Evolutionary conservation across 345 rosid species (phyloP), one percentile per base, ranked within the genome.

Genomic region (Diplotaxis tenuifolia): DNA sequence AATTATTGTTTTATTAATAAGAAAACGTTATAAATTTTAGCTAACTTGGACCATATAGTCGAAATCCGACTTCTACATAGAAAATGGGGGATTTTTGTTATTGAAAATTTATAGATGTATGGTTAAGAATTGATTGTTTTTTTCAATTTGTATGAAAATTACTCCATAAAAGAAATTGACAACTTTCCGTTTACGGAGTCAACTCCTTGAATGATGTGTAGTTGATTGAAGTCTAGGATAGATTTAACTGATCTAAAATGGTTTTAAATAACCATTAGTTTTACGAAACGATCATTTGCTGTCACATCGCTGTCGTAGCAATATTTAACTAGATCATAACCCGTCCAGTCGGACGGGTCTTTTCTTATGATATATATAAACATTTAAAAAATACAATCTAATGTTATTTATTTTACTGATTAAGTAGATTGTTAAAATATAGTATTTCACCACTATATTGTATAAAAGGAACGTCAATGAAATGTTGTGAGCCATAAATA

Each of bases 251-350:
- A 15, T 27, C 31, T 28, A 31, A n/a, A n/a, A 4, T 36, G 32
- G 32, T 23, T 49, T 5, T 61, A 20, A 12, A 12, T 42, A 14
- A 38, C 14, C 28, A 18, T 7, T 7, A 32, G 21, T 18, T 32
- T 70, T 5, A 69, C 12, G 20, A 28, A 19, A 68, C 9, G 12
- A 60, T 15, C 47, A 12, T 38, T 22, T 69, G 56, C 40, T 68
- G 63, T 68, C 62, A 56, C 31, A 50, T 72, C 19, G 20, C 52
- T 62, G 62, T 53, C 69, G 52, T 15, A 27, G 7, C 29, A 54
- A 16, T 72, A 53, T 62, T 22, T 36, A 50, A 23, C n/a, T n/a
- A n/a, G n/a, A n/a, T n/a, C n/a, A n/a, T n/a, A n/a, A n/a, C n/a
- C n/a, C n/a, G n/a, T n/a, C n/a, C n/a, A n/a, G n/a, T n/a, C n/a